Conservation (phyloP, 257 asterid species). For the Solanum peruvianum region DNA sequence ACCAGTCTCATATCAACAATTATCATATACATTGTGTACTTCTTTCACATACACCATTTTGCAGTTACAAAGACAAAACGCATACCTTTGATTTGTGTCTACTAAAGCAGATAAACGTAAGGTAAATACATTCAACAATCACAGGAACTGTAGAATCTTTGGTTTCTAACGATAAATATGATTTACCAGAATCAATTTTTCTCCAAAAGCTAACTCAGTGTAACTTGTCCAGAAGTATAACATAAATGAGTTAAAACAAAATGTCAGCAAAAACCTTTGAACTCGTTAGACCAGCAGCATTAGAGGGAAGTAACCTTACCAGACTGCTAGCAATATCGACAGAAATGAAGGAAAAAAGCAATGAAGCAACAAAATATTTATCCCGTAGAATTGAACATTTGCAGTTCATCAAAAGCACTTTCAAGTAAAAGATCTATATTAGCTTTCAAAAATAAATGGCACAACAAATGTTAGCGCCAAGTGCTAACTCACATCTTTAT, state of each 20-base stretch:
- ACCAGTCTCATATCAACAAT: conserved; percentile 38
- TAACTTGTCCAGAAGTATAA: neutral
- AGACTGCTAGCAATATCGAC: neutral
- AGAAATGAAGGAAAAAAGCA: neutral
- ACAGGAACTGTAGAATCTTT: neutral
- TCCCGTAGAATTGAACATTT: neutral
- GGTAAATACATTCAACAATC: neutral
- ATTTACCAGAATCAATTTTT: neutral
- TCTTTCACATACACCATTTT: neutral
- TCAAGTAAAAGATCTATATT: neutral
- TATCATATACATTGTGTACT: conserved; percentile 73
- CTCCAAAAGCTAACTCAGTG: neutral
- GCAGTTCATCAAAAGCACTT: neutral
- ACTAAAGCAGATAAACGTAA: neutral
- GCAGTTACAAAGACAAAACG: neutral
- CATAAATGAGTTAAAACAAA: neutral
- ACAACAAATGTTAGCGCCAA: neutral
- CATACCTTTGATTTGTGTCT: neutral
- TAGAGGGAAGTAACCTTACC: neutral
- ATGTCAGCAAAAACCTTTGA: neutral
- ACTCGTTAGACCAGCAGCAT: neutral
- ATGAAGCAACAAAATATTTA: neutral
- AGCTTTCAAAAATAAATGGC: neutral
- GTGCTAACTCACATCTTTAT: neutral
- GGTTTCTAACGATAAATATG: neutral